Conservation (phyloP, 345 rosid genomes). For the Firmiana major region DNA sequence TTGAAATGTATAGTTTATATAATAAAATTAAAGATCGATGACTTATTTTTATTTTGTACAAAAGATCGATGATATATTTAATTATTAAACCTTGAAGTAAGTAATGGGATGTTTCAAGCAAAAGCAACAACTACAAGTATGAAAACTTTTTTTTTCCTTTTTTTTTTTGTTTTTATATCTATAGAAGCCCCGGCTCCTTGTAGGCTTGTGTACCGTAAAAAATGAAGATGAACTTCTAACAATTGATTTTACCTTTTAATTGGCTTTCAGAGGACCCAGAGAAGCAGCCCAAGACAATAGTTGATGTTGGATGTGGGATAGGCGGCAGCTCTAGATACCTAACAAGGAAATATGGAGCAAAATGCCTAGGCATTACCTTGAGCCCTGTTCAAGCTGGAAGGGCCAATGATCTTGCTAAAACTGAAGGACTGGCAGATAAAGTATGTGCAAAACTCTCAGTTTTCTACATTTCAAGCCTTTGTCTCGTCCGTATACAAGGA, state of each 20-base stretch:
- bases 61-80: no score
- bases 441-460: conserved; percentile 18
- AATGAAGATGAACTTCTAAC: neutral
- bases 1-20: no score
- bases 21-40: no score
- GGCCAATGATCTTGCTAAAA: conserved; percentile 65
- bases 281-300: conserved; percentile 50
- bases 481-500: neutral
- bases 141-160: no score
- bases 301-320: conserved; percentile 91
- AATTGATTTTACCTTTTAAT: neutral
- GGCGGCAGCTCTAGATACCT: conserved; percentile 90
- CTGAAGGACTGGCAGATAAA: conserved; percentile 56
- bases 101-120: no score
- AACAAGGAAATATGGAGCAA: conserved; percentile 60
- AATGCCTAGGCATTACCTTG: conserved; percentile 65
- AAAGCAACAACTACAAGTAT: no score
- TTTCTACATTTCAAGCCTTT: neutral
- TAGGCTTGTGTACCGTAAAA: neutral
- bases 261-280: conserved; percentile 29
- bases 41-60: no score
- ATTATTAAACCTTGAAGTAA: no score
- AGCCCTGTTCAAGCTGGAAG: conserved; percentile 80
- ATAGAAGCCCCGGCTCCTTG: no score
- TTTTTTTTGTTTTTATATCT: no score